Evolutionary conservation across 495 filamentous ascomycete species (phyloP), one percentile per base, ranked within the genome.

Genomic region (Astrothelium macrocarpum): DNA sequence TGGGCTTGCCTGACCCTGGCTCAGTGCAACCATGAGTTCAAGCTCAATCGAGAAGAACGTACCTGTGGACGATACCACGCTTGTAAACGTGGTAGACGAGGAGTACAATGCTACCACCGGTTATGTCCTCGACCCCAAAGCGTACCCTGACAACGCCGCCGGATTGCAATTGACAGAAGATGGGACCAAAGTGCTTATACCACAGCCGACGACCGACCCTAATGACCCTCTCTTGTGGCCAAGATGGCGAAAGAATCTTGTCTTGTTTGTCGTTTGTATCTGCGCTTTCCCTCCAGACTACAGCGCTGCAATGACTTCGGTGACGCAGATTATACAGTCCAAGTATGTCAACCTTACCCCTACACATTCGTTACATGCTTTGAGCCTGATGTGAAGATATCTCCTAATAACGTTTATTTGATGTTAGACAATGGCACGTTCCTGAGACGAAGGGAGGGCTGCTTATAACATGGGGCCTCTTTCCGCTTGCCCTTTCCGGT

Each of bases 111-210:
- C 64, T 14, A 32, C 62, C 18, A 56, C 62, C 14, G 64, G 64
- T 34, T 66, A 66, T 31, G 64, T 64, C 20, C 64, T 66, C 49
- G 61, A 66, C 56, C 64, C 64, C 20, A 46, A 42, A 5, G 39
- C 28, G 9, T 66, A 66, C 32, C 61, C 64, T 7, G 32, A 64
- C 49, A 53, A 66, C 53, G 64, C 64, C 23, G 39, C 61, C 3
- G 60, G 64, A 2, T 49, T 66, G 36, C 62, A 66, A 31, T 39
- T 53, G 20, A 64, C 62, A 14, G 11, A 11, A 25, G 62, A 64
- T 63, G 62, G 62, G 16, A 32, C n/a, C 11, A 31, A 65, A 59
- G 64, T 66, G 23, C 61, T 66, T 28, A 66, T 66, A 26, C 64
- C 64, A 25, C 64, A 66, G 53, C 64, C 64, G 18, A 28, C 49